Base-by-base conservation (phyloP, 805 yeast species). In the Lipomyces chichibuensis region DNA sequence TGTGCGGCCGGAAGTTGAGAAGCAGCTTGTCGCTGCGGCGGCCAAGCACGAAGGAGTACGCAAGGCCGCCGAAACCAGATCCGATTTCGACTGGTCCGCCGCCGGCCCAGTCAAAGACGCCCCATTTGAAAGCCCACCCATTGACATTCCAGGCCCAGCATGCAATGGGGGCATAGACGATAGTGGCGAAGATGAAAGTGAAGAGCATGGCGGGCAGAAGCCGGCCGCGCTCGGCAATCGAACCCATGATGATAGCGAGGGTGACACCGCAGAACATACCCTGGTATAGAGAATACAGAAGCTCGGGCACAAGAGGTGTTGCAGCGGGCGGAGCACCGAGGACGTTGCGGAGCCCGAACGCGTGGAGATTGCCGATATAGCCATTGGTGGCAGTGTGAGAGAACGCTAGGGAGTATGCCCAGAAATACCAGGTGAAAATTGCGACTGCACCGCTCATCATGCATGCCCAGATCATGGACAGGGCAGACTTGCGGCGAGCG, bases 341-440 rank as follows among this genome's bases (percentile, higher is more conserved):
- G 13, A 92, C 86, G 76, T 90, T 84, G 75, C 89, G 84, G 75
- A 91, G 87, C 4, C 97, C 98, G 78, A 93, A 91, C 57, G 87
- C 84, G 73, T 87, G 88, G 73, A 94, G 79, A 77, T 94, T 88
- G 5, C 99, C 99, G 73, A 94, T 94, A 77, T 88, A 95, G 56
- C 88, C 87, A 78, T 93, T 92, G 43, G 88, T 81, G 1, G 97
- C 92, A 0, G 90, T 84, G n/a, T 83, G 74, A 0, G 94, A 87
- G 74, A 95, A 92, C 3, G 98, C 96, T 55, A 94, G 79, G 0
- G 97, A 91, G 77, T 91, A 93, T n/a, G 97, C 98, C 97, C 98
- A 95, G 76, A 94, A 92, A 78, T 92, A 94, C 98, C 98, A 94
- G 76, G 92, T 97, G 85, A 93, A 91, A 0, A 89, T 80, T 8